A percentile compares a stretch with the other conserved stretches of the same genome.
phyloP scores from a whole-genome alignment of 352 stramenopile genomes.

The Globisporangium okanoganense region DNA sequence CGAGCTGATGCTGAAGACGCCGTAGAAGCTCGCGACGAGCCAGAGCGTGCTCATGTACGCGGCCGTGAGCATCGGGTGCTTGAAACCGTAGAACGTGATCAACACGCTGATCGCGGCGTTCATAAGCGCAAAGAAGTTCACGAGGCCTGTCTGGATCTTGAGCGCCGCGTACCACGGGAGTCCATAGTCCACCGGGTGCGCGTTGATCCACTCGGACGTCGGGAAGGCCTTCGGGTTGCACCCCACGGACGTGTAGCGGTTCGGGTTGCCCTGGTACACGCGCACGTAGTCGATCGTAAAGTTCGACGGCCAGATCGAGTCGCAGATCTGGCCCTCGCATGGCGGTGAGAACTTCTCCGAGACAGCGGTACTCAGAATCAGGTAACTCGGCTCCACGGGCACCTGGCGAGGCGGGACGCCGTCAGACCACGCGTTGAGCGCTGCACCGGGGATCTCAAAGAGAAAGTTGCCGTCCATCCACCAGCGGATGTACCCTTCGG shows the following conservation, averaged over 20 bases:
- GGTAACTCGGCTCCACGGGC: constrained; percentile 94
- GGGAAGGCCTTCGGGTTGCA: constrained; percentile 91
- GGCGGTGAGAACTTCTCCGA: constrained; percentile 94
- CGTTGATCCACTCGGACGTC: constrained; percentile 90
- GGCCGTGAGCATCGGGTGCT: constrained; percentile 47
- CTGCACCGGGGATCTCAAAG: constrained; percentile 89
- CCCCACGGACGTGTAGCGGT: constrained; percentile 89
- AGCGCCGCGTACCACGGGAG: constrained; percentile 82
- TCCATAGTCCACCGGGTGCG: constrained; percentile 81
- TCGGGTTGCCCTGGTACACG: constrained; percentile 91
- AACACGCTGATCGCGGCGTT: constrained; percentile 51
- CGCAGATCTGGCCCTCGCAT: constrained; percentile 90
- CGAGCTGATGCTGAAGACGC: constrained; percentile 46
- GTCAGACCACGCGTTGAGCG: constrained; percentile 77
- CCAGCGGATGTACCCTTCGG: constrained; percentile 91
- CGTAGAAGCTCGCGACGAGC: constrained; percentile 67
- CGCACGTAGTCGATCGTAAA: constrained; percentile 96
- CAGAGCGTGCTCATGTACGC: constrained; percentile 55
- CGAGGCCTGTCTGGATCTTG: constrained; percentile 38
- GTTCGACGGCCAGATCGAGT: constrained; percentile 89
- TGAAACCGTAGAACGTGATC: constrained; percentile 55
- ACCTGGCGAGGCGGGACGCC: constrained; percentile 79
- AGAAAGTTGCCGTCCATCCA: constrained; percentile 93
- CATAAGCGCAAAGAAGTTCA: constrained; percentile 48
- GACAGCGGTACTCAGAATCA: constrained; percentile 98